Base-by-base conservation (phyloP, 805 yeast species). In the Candida ulmi region DNA sequence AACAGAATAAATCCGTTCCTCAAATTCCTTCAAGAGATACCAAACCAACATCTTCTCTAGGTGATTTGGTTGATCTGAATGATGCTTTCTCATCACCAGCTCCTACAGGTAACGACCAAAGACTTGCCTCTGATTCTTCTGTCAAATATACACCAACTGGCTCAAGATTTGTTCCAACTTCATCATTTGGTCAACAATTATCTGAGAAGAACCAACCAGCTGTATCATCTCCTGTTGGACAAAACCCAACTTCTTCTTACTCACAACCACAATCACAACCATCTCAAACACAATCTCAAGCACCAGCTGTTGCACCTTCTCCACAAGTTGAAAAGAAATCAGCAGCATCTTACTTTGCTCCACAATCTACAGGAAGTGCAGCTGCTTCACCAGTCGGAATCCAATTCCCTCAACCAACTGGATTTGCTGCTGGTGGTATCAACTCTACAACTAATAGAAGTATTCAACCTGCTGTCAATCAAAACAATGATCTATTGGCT, bases 141-240 rank as follows among this genome's bases (percentile, higher is more conserved):
- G 52, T 47, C 29, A 50, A 46, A 35, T 51, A 56, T 35, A 52
- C 61, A 12, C 58, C 63, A 35, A 45, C 65, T 11, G 51, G 62
- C 30, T 46, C 60, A 8, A 64, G 62, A 43, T 91, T 90, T 63
- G 83, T 76, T 39, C 97, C 97, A 27, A 72, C 88, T 15, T 88
- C 96, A 0, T 63, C 74, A 11, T 91, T 90, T 68, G 98, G 98
- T 25, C 95, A 84, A 62, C 72, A 73, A 27, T 69, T 90, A 38
- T 62, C 68, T 21, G 62, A 58, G 59, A 60, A 46, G 43, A 55
- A 17, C 51, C 56, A 26, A 5, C 18, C 17, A 13, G 30, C 33
- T 12, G 26, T 30, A 31, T 36, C 50, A 17, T 38, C 33, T 9
- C n/a, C 33, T 17, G 12, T 17, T 9, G 31, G 17, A 8, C 28